These are phyloP conservation scores for Aulographum hederae DNA, from an alignment of 2,329 filamentous ascomycete genomes.

Conservation along the genomic window DNA sequence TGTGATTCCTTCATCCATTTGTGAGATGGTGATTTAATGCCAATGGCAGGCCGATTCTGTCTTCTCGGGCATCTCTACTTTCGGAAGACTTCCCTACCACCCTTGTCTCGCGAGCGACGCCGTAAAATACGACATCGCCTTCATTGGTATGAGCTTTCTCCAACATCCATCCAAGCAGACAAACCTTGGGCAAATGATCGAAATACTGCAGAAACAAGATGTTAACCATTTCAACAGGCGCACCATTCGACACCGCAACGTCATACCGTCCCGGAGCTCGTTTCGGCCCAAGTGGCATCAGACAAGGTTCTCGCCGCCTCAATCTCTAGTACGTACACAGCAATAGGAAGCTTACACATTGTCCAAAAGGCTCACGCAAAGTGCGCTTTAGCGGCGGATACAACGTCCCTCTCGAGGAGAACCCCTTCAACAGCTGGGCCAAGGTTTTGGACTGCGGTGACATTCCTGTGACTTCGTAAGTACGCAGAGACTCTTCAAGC, in stretches of 20 bases:
- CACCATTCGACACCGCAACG: slow-evolving; percentile 22
- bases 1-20: slow-evolving; percentile 7
- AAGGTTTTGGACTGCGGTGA: slow-evolving; percentile 70
- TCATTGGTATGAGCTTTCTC: slow-evolving; percentile 40
- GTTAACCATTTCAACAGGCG: no score
- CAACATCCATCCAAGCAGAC: no score
- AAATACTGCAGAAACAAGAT: no score
- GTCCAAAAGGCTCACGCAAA: slow-evolving; percentile 27
- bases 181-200: neutral
- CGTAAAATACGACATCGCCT: slow-evolving; percentile 68
- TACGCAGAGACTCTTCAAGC: no score
- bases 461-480: slow-evolving; percentile 68
- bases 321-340: slow-evolving; percentile 58
- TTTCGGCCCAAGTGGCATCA: slow-evolving; percentile 69
- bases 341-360: slow-evolving; percentile 9
- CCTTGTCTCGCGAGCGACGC: slow-evolving; percentile 55
- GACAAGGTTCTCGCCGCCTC: slow-evolving; percentile 68
- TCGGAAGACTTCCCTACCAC: slow-evolving; percentile 60
- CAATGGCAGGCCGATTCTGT: slow-evolving; percentile 61
- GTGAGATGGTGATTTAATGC: neutral
- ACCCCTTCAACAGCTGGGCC: slow-evolving; percentile 68
- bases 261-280: slow-evolving; percentile 71
- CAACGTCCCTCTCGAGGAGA: slow-evolving; percentile 63
- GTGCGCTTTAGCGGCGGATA: slow-evolving; percentile 52
- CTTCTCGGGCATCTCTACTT: slow-evolving; percentile 76